phyloP scores from a whole-genome alignment of 768 basidiomycete genomes.

The Lactifluus rugatus region DNA sequence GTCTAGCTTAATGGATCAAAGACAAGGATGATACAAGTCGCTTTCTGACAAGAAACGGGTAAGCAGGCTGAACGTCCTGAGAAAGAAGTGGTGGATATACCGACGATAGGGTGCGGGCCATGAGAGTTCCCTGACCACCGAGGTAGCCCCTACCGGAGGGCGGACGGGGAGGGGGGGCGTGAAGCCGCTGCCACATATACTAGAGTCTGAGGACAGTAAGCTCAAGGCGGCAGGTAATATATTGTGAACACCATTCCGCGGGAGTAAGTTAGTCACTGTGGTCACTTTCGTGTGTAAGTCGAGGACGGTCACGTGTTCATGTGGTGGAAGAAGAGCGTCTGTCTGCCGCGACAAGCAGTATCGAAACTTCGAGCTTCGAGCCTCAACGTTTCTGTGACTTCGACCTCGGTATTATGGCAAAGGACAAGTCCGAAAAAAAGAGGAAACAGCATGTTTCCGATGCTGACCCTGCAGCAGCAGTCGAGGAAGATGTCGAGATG shows the following conservation, averaged over 20 bases:
- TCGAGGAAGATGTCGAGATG: slow-evolving; percentile 48
- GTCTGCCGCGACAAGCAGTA: not conserved
- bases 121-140: not conserved
- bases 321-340: too few species aligned
- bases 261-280: not conserved
- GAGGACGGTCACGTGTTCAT: not conserved
- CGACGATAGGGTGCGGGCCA: not conserved
- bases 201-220: not conserved
- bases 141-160: not conserved
- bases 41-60: not conserved
- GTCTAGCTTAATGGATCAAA: not conserved
- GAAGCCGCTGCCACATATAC: not conserved
- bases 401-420: slow-evolving; percentile 35
- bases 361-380: not conserved
- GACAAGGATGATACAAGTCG: not conserved
- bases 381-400: not conserved
- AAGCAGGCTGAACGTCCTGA: not conserved
- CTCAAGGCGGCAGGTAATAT: not conserved
- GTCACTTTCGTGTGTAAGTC: not conserved
- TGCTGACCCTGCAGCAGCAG: slow-evolving; percentile 27
- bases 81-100: not conserved
- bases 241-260: not conserved
- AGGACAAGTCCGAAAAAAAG: slow-evolving; percentile 71
- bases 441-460: slow-evolving; percentile 38
- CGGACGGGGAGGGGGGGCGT: not conserved